Conservation (phyloP, 495 filamentous ascomycete species). For the Pseudoneurospora amorphoporcata region DNA sequence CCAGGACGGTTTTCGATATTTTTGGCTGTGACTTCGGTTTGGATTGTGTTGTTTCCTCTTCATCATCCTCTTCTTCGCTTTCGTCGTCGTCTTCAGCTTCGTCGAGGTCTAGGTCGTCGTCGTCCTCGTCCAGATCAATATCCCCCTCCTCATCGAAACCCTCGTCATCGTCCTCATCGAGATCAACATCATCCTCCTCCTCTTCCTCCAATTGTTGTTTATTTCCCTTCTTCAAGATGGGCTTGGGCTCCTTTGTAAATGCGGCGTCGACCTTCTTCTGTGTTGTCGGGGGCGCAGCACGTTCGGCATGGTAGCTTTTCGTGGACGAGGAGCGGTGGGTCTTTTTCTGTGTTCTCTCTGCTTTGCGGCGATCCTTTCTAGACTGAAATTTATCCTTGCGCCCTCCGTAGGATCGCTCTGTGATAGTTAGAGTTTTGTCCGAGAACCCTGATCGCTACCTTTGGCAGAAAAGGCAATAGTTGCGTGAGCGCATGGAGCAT, state of each 20-base stretch:
- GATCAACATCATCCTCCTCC: constrained; percentile 6
- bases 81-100: constrained; percentile 16
- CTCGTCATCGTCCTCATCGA: constrained; percentile 13
- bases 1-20: constrained; percentile 49
- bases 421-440: not conserved
- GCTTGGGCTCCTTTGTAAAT: constrained; percentile 2
- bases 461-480: not conserved
- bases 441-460: not conserved
- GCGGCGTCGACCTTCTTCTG: not conserved
- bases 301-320: constrained; percentile 7
- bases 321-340: constrained; percentile 8
- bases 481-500: not conserved
- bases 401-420: not conserved
- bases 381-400: constrained; percentile 7
- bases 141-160: constrained; percentile 12
- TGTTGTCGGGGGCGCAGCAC: not conserved
- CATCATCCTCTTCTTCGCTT: constrained; percentile 20
- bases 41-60: constrained; percentile 1
- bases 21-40: constrained; percentile 18
- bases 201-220: constrained; percentile 6
- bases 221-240: constrained; percentile 9
- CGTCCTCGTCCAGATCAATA: constrained; percentile 16
- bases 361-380: constrained; percentile 41
- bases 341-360: constrained; percentile 34
- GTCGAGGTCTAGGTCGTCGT: constrained; percentile 18